phyloP scores from a whole-genome alignment of 441 rosid genomes.

The Euphorbia schlechtendalii region DNA sequence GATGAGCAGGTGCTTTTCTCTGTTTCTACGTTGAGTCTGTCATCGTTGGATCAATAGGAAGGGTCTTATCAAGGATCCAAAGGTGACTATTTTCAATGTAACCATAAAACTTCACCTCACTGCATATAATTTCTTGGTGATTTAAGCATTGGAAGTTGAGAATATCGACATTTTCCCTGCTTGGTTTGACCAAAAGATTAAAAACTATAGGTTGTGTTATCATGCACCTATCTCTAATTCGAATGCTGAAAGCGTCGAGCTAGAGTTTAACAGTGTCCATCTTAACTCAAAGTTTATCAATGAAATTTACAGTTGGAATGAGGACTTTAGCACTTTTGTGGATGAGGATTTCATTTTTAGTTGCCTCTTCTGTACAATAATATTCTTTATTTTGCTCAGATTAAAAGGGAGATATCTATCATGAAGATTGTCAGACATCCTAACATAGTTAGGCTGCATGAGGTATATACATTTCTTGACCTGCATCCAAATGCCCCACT shows the following conservation, averaged over 20 bases:
- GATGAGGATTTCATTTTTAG: slow-evolving; percentile 5
- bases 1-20: background rate
- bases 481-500: background rate
- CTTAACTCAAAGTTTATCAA: background rate
- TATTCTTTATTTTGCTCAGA: slow-evolving; percentile 35
- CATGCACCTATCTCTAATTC: background rate
- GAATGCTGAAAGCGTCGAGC: background rate
- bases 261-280: background rate
- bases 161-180: background rate
- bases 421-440: slow-evolving; percentile 98
- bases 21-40: background rate
- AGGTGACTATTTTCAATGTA: too few relatives aligned
- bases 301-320: background rate
- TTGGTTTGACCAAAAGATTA: background rate
- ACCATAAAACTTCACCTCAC: background rate
- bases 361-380: slow-evolving; percentile 8
- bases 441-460: slow-evolving; percentile 69
- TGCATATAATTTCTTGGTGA: background rate
- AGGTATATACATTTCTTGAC: slow-evolving; percentile 33
- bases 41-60: background rate
- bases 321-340: background rate
- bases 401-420: slow-evolving; percentile 86
- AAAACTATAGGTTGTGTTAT: too few relatives aligned
- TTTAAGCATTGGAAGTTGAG: background rate
- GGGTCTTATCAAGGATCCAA: too few relatives aligned